Evolutionary conservation across 2,329 filamentous ascomycete species (phyloP), one percentile per base, ranked within the genome.

Genomic region (Fusarium nodosum): DNA sequence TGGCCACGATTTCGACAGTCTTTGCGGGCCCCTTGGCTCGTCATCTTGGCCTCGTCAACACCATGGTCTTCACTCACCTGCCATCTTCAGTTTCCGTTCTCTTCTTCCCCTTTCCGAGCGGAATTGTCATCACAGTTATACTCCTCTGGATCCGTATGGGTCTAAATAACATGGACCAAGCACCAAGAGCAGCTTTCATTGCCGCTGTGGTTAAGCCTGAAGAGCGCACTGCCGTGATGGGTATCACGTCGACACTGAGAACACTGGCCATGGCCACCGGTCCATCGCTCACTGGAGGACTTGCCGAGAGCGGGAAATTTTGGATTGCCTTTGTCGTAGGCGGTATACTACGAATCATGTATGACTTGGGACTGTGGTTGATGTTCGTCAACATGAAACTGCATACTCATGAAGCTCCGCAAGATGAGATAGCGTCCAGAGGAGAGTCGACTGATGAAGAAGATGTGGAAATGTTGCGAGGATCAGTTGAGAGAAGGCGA

Each of bases 191-290:
- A 1, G 89, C 90, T 0, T 87, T 92, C 60, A 90, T 92, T 51
- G 88, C 89, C 1, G 88, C 88, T 0, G 87, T 90, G 1, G 89
- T 91, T 4, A 85, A 83, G 65, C 86, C 88, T 0, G 85, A 87
- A 56, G 90, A 92, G 77, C 81, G 89, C 3, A 92, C 90, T 1
- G 89, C 88, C 1, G 88, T 90, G n/a, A 89, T 91, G 87, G 90
- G 90, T 15, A 89, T 92, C 69, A 91, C 88, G 0, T 83, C 81
- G 47, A 87, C 88, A 73, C 62, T 91, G 30, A 81, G 88, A 9
- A 91, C 88, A 0, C 72, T 91, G 13, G 87, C 88, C 0, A 83
- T 87, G 64, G 88, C 82, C 60, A 75, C 81, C 0, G 83, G 88
- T 0, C 87, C 88, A 0, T 85, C 79, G 1, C 73, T 89, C 2